Evolutionary conservation across 169 alveolate genomes (phyloP), one percentile per base, ranked within the genome.

Genomic region (Eimeria sp.): DNA sequence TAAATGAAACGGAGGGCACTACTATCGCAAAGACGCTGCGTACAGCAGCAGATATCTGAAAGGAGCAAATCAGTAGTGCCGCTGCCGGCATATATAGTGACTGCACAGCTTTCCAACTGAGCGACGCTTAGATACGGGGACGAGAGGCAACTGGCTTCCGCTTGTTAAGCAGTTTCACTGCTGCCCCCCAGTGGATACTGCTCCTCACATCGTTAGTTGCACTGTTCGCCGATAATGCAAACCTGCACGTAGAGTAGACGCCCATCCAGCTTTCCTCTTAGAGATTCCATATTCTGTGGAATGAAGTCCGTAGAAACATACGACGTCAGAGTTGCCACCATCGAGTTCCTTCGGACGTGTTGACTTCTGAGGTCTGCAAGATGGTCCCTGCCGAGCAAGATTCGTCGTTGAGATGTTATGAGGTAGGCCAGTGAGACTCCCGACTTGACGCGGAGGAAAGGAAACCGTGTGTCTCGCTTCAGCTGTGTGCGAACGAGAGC

Each of bases 401-500:
- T 87, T 58, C 82, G 93, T 64, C 82, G 43, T 83, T 87, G 93
- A 18, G 93, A 87, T 10, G 93, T 87, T 62, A 87, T 58, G 43
- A 87, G 93, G 66, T 87, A 87, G 46, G 82, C 54, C 37, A 43
- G 27, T 10, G 93, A 87, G 8, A 60, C 78, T 14, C 93, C 93
- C 18, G 93, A 87, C 83, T 87, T 87, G 54, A 87, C 93, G 37
- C 93, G 93, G 0, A 87, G 82, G 43, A 87, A 87, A 0, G 93
- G 93, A 54, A 87, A 87, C 2, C 93, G 93, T 43, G 93, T 87
- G 72, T 87, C 93, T 60, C 82, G 43, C 64, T 64, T 62, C 37
- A 87, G 78, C 93, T 87, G 64, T 23, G 93, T 87, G 49, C 93
- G 93, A 9, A 87, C 93, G 66, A 87, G 82, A 23, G 93, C 93